Base-by-base conservation (phyloP, 2,329 filamentous ascomycete genomes). In the Arthrobotrys entomopaga region DNA sequence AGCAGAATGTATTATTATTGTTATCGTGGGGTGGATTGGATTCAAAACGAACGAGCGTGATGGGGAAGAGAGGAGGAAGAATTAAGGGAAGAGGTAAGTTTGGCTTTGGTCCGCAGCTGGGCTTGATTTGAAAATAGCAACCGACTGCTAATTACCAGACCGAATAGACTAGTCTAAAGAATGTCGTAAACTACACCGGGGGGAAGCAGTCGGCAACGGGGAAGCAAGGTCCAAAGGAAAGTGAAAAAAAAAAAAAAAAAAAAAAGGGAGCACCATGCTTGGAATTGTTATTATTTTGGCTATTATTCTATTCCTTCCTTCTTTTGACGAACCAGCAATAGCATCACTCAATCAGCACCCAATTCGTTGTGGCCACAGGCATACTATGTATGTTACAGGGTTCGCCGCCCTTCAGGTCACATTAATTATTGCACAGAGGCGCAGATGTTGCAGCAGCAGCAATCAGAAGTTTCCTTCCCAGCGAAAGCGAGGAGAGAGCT, bases 241-340 rank as follows among this genome's bases (percentile, higher is more conserved):
- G 29, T 10, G 29, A 6, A 6, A 34, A 34, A 34, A 34, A 34
- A 34, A 34, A 34, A 34, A 34, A 34, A 46, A 46, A 54, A 60
- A 54, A 40, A 52, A 50, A 65, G 58, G 34, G 54, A 60, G 48
- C 40, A 24, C 56, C 20, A 52, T 56, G 61, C 56, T 56, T 65
- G 61, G 53, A 65, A 65, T 34, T 58, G 26, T 46, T 20, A 48
- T 24, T 43, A 20, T 29, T 20, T 15, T 46, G 42, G 42, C 16
- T 43, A 16, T 40, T 40, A n/a, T 29, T 29, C 26, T 29, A 29
- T 29, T 29, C 26, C 7, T 34, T 34, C 29, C 29, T 34, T 34
- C 29, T 34, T 34, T 8, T 34, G 29, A 34, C 29, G 29, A 34
- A 3, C 29, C 6, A 34, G 29, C 29, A 34, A 34, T 34, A 34